Conservation (phyloP, 441 rosid species). For the Lepidium campestre region DNA sequence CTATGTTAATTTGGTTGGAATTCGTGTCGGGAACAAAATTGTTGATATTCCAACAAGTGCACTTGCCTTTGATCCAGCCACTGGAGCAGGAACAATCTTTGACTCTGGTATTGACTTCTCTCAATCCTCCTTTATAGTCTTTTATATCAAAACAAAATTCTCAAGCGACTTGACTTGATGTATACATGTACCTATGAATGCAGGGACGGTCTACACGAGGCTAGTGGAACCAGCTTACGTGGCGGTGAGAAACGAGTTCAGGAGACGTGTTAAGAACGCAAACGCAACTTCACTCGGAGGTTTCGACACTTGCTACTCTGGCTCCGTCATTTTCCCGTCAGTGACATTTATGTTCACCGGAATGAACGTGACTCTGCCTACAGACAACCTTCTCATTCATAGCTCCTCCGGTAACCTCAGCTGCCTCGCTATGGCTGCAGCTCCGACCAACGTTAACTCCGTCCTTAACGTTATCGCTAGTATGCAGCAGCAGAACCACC, state of each 20-base stretch:
- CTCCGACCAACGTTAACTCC: constrained; percentile 72
- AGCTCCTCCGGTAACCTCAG: constrained; percentile 70
- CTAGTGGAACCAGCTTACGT: constrained; percentile 65
- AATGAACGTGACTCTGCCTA: constrained; percentile 77
- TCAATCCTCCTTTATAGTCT: neutral
- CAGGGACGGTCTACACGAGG: constrained; percentile 83
- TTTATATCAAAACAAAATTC: no score
- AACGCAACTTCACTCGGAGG: constrained; percentile 77
- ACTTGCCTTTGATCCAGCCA: constrained; percentile 61
- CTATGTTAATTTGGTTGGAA: constrained; percentile 65
- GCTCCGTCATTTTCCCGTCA: constrained; percentile 57
- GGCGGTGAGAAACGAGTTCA: constrained; percentile 67
- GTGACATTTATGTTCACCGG: constrained; percentile 83
- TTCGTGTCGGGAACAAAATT: constrained; percentile 65
- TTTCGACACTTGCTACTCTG: constrained; percentile 90
- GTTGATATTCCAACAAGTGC: constrained; percentile 68
- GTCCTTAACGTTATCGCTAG: constrained; percentile 83
- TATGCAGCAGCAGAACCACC: constrained; percentile 95
- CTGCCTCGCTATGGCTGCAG: constrained; percentile 84
- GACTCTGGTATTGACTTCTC: constrained; percentile 63
- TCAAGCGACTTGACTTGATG: no score
- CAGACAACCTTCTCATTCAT: constrained; percentile 76
- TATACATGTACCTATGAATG: neutral
- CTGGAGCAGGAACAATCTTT: constrained; percentile 85
- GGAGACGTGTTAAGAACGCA: constrained; percentile 43